Evolutionary conservation across 2,329 filamentous ascomycete species (phyloP).

Genomic region (Tolypocladium nubicola): DNA sequence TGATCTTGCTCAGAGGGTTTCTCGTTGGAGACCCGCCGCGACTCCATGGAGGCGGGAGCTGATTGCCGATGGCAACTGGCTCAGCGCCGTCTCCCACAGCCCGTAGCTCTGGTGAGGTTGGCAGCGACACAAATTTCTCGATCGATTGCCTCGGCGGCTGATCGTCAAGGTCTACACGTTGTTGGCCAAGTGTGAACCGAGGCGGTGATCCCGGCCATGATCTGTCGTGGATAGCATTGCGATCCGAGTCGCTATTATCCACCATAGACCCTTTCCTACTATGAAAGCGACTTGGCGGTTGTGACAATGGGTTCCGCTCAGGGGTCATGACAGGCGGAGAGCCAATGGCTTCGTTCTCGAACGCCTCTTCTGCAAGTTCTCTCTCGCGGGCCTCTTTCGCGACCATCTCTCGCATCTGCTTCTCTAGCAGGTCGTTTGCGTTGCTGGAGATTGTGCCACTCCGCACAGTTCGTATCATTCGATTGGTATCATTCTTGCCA

Average conservation of each 20-base stretch:
- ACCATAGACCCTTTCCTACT: constrained; percentile 25
- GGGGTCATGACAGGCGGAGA: constrained; percentile 20
- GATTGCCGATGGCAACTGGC: constrained; percentile 49
- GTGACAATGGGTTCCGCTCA: constrained; percentile 15
- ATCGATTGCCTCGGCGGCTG: constrained; percentile 25
- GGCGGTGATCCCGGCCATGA: constrained; percentile 10
- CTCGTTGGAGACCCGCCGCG: constrained; percentile 53
- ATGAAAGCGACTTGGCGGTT: constrained; percentile 18
- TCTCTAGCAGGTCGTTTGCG: constrained; percentile 43
- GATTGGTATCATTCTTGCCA: constrained; percentile 19
- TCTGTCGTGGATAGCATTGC: constrained; percentile 13
- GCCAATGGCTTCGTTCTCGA: constrained; percentile 15
- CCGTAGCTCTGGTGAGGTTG: constrained; percentile 42
- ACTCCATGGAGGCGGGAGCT: constrained; percentile 53
- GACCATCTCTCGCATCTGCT: constrained; percentile 52
- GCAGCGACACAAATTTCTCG: constrained; percentile 34
- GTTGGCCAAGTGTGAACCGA: constrained; percentile 19
- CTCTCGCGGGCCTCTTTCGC: constrained; percentile 39
- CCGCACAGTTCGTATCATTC: constrained; percentile 20
- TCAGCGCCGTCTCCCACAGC: constrained; percentile 36
- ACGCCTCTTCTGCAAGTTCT: constrained; percentile 21
- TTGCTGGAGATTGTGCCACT: constrained; percentile 37
- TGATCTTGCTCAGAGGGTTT: constrained; percentile 46
- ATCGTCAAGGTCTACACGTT: constrained; percentile 37
- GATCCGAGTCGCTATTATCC: constrained; percentile 30